Percentiles rank a stretch among this genome's conserved stretches.
Conservation (phyloP, 2,329 filamentous ascomycete species). For the Colletotrichum sp. region DNA sequence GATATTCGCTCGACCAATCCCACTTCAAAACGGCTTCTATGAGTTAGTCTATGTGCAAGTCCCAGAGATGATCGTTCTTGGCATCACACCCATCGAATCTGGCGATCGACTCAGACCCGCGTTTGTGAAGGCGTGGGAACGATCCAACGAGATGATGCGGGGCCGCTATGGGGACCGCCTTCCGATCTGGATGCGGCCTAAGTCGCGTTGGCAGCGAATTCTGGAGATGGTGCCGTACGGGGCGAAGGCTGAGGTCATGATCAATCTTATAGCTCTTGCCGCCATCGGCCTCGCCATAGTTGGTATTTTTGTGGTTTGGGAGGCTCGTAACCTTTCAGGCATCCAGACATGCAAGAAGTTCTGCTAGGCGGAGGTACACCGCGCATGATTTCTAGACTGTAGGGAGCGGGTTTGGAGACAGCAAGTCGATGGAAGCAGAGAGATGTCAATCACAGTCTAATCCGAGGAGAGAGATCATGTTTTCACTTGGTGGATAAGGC, state of each 20-base stretch:
- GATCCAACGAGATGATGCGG: background rate
- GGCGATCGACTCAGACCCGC: background rate
- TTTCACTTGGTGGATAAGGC: background rate
- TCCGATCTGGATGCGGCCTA: background rate
- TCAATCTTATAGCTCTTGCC: background rate
- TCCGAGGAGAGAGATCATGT: rapidly evolving
- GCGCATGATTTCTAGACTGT: rapidly evolving
- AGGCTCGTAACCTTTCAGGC: background rate
- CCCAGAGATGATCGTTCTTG: background rate
- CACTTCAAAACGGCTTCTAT: background rate
- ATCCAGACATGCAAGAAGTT: background rate
- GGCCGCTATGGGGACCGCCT: background rate
- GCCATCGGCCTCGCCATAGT: background rate
- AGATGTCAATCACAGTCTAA: background rate
- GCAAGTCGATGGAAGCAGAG: rapidly evolving
- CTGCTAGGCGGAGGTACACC: background rate
- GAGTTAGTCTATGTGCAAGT: background rate
- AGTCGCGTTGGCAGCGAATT: background rate
- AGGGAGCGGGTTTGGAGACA: background rate
- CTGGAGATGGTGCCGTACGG: background rate
- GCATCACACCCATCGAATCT: background rate
- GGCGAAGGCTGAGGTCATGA: background rate
- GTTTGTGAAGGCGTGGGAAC: background rate
- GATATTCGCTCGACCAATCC: background rate
- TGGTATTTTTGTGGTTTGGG: background rate